These are phyloP conservation scores for Stenogyne calaminthoides DNA, from an alignment of 305 asterid genomes.

Conservation along the genomic window DNA sequence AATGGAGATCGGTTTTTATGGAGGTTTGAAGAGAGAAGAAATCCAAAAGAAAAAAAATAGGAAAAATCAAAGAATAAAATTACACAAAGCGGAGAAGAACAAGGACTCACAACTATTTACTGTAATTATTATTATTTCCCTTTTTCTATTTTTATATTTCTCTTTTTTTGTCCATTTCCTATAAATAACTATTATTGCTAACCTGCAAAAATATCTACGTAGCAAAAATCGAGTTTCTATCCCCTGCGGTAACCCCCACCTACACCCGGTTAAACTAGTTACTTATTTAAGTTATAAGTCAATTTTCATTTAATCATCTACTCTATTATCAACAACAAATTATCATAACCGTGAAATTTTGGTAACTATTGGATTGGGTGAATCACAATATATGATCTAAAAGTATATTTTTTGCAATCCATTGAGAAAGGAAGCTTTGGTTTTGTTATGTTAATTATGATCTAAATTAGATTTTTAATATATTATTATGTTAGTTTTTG, in stretches of 20 bases:
- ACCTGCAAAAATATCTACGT: neutral
- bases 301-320: neutral
- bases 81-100: slow-evolving; percentile 16
- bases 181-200: neutral
- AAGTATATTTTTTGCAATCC: neutral
- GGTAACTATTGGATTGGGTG: neutral
- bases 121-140: neutral
- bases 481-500: neutral
- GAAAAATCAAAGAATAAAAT: neutral
- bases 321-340: neutral
- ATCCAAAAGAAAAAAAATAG: slow-evolving; percentile 1
- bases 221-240: too few species aligned
- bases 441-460: neutral
- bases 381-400: neutral
- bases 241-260: too few species aligned
- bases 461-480: neutral
- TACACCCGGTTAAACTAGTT: too few species aligned
- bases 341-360: neutral
- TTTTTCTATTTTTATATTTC: neutral
- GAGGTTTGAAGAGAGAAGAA: slow-evolving; percentile 32
- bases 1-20: slow-evolving; percentile 36
- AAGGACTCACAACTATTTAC: slow-evolving; percentile 7
- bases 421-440: neutral
- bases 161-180: neutral
- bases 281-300: neutral